phyloP scores from a whole-genome alignment of 495 filamentous ascomycete genomes.

The Letharia columbiana region DNA sequence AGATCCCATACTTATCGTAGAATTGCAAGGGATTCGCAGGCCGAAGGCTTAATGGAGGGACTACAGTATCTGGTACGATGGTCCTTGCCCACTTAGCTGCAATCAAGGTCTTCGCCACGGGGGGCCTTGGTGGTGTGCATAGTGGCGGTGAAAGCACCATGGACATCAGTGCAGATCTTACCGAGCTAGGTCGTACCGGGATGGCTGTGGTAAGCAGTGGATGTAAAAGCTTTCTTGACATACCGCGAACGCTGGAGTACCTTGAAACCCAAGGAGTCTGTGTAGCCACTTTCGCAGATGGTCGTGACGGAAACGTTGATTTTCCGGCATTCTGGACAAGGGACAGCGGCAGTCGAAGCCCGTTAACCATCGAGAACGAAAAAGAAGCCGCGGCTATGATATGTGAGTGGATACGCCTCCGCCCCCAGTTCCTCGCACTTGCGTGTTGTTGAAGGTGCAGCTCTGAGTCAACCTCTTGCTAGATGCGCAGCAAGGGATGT shows the following conservation, averaged over 20 bases:
- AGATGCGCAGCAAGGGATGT: slow-evolving; percentile 59
- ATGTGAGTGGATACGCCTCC: slow-evolving; percentile 39
- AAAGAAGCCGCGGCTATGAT: slow-evolving; percentile 79
- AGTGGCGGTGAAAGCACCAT: slow-evolving; percentile 74
- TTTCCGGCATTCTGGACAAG: slow-evolving; percentile 86
- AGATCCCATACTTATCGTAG: slow-evolving; percentile 5
- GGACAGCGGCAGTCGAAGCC: slow-evolving; percentile 74
- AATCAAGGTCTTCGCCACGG: slow-evolving; percentile 89
- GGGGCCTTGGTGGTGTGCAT: slow-evolving; percentile 75
- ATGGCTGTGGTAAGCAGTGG: slow-evolving; percentile 84
- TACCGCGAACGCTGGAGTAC: slow-evolving; percentile 83
- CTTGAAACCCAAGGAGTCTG: slow-evolving; percentile 87
- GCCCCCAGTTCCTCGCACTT: background rate
- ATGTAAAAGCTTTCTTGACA: slow-evolving; percentile 92
- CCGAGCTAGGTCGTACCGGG: slow-evolving; percentile 84
- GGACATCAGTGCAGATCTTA: slow-evolving; percentile 85
- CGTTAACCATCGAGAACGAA: slow-evolving; percentile 62
- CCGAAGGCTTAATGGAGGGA: slow-evolving; percentile 70
- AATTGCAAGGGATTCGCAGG: slow-evolving; percentile 50
- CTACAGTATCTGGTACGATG: slow-evolving; percentile 90
- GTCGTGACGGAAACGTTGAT: slow-evolving; percentile 55
- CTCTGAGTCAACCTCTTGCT: slow-evolving; percentile 8
- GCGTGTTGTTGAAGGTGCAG: background rate
- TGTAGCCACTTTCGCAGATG: slow-evolving; percentile 83
- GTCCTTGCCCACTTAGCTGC: slow-evolving; percentile 78